A percentile compares a stretch with the other conserved stretches of the same genome.
phyloP scores from a whole-genome alignment of 441 rosid species.

The Melastoma candidum region DNA sequence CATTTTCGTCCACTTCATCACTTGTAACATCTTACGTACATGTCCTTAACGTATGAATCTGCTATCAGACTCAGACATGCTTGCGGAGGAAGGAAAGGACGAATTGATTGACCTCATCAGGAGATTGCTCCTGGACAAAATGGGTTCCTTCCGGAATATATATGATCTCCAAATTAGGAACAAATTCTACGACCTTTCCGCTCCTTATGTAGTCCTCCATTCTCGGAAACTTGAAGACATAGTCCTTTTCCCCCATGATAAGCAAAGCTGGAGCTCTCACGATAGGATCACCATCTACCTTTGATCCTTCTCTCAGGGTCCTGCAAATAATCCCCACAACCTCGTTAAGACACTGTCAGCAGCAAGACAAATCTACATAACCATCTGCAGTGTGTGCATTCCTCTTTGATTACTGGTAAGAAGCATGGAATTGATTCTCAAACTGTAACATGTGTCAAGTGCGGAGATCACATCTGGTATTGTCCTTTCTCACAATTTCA shows the following conservation, averaged over 20 bases:
- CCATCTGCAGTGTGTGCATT: neutral
- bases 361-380: neutral
- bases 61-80: constrained; percentile 14
- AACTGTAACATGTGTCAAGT: neutral
- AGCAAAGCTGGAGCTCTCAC: constrained; percentile 33
- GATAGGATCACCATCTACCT: constrained; percentile 15
- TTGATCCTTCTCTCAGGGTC: constrained; percentile 19
- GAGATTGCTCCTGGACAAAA: constrained; percentile 52
- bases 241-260: constrained; percentile 45
- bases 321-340: constrained; percentile 12
- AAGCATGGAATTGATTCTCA: no score
- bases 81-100: constrained; percentile 35
- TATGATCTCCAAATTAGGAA: constrained; percentile 33
- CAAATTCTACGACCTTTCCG: constrained; percentile 31
- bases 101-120: constrained; percentile 39
- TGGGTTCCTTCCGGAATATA: constrained; percentile 40
- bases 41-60: no score
- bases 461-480: neutral
- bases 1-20: no score
- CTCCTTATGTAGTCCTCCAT: constrained; percentile 29
- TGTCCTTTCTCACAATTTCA: constrained; percentile 3
- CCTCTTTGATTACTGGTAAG: no score
- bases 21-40: no score
- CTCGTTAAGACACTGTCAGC: neutral
- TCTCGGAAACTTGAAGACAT: constrained; percentile 35